Evolutionary conservation across 768 basidiomycete species (phyloP).

Genomic region (Ramaria rubella): DNA sequence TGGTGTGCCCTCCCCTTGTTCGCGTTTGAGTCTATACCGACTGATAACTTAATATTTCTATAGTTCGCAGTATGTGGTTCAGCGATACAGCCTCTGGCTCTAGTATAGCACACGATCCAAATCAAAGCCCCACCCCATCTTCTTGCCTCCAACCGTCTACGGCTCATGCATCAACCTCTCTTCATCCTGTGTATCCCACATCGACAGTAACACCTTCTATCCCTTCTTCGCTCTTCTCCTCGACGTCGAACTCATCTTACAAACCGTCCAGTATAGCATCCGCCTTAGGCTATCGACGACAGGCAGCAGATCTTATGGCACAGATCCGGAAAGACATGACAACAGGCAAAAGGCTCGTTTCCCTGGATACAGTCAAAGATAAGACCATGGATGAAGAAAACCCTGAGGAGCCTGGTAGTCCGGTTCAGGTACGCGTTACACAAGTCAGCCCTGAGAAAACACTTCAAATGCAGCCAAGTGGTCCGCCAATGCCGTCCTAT

Average conservation of each 20-base stretch:
- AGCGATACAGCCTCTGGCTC: conserved; percentile 1
- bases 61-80: conserved; percentile 7
- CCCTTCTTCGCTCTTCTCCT: neutral
- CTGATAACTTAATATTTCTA: neutral
- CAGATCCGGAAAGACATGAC: conserved; percentile 79
- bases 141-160: conserved; percentile 5
- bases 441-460: conserved; percentile 15
- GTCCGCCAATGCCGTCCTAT: neutral
- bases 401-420: conserved; percentile 6
- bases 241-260: neutral
- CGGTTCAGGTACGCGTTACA: conserved; percentile 4
- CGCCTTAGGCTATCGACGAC: conserved; percentile 62
- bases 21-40: neutral
- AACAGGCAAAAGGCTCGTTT: conserved; percentile 57
- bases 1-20: conserved; percentile 11
- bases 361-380: conserved; percentile 45
- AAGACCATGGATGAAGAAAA: conserved; percentile 39
- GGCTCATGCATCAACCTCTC: neutral
- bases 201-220: conserved; percentile 8
- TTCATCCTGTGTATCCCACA: conserved; percentile 2
- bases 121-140: conserved; percentile 1
- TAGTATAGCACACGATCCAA: neutral
- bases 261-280: conserved; percentile 26
- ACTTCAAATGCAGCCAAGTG: neutral
- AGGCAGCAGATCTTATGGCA: conserved; percentile 77